Base-by-base conservation (phyloP, 1,284 basidiomycete species). In the Puccinia polysora region DNA sequence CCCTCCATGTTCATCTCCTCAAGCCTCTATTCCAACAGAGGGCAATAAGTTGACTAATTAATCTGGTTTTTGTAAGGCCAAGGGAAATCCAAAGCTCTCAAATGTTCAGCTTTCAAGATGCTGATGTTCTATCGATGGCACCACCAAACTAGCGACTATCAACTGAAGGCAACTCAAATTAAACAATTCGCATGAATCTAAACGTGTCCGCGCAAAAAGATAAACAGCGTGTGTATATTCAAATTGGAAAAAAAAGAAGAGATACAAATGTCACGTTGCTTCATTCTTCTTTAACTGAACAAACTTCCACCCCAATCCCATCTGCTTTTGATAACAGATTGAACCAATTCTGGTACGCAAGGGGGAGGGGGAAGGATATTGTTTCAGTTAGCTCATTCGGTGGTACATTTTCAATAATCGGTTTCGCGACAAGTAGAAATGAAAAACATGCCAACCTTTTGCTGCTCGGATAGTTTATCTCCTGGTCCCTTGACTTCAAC, bases 401-500 rank as follows among this genome's bases (percentile, higher is more conserved):
- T 18, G 8, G 23, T 4, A 52, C 2, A 28, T 25, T 25, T 6
- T 6, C 18, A 56, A n/a, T 28, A 7, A 43, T 60, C 56, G 43
- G 32, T 14, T 34, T 30, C 18, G n/a, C 36, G 15, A 38, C n/a
- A 52, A 38, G 23, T 32, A 34, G 23, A 52, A 28, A 14, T 64
- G 15, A 28, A 49, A 20, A 12, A 15, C 10, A 20, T 1, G 73
- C 84, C 52, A 67, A 92, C 91, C 81, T 90, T 93, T 80, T 99
- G 95, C 74, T 91, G 96, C 78, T 95, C 92, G 73, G 86, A 87
- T 10, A 95, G 83, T 36, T 79, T 83, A 81, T 99, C 95, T 5
- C 90, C 89, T 0, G 95, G 94, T 0, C 95, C 91, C 80, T 99
- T 99, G 74, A 99, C 93, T 78, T 99, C 95, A 47, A 93, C 89